Percentiles rank a stretch among this genome's conserved stretches.
Evolutionary conservation across 306 rosid genomes (phyloP).

Genomic region (Prunus campanulata): DNA sequence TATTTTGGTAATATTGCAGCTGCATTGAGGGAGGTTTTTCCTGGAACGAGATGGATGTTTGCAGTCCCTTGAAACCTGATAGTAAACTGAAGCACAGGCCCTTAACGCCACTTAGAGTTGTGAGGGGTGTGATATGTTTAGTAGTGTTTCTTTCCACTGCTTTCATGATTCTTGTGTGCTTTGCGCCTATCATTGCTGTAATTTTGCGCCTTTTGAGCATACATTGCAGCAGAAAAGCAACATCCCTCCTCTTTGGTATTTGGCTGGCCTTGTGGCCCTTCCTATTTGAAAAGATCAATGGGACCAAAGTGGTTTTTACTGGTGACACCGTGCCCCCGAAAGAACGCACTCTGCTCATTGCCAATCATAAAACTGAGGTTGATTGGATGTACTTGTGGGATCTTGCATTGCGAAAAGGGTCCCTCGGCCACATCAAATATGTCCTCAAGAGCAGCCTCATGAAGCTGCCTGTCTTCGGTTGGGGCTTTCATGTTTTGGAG

Average conservation of each 20-base stretch:
- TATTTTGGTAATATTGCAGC: conserved; percentile 39
- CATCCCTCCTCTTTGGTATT: conserved; percentile 56
- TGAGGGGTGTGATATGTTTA: conserved; percentile 77
- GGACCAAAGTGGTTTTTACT: conserved; percentile 72
- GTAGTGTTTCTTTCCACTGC: conserved; percentile 85
- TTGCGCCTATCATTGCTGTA: conserved; percentile 52
- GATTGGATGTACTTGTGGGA: conserved; percentile 99
- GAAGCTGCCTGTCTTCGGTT: conserved; percentile 90
- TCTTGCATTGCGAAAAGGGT: conserved; percentile 80
- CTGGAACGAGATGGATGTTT: conserved; percentile 63
- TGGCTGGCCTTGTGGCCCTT: conserved; percentile 93
- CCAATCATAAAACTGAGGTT: conserved; percentile 95
- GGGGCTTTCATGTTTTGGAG: conserved; percentile 95
- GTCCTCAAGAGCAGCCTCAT: conserved; percentile 91
- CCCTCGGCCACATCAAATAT: conserved; percentile 76
- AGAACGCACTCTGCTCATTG: conserved; percentile 80
- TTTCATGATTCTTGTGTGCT: conserved; percentile 63
- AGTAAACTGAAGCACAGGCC: conserved; percentile 54
- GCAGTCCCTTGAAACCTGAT: conserved; percentile 40
- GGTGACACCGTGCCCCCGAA: conserved; percentile 69
- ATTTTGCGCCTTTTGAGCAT: conserved; percentile 51
- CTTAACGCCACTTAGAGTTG: conserved; percentile 54
- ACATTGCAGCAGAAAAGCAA: conserved; percentile 64
- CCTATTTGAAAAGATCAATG: conserved; percentile 77
- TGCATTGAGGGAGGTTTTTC: conserved; percentile 35